Base-by-base conservation (phyloP, 2,329 filamentous ascomycete species). In the Gnomoniopsis sp. region DNA sequence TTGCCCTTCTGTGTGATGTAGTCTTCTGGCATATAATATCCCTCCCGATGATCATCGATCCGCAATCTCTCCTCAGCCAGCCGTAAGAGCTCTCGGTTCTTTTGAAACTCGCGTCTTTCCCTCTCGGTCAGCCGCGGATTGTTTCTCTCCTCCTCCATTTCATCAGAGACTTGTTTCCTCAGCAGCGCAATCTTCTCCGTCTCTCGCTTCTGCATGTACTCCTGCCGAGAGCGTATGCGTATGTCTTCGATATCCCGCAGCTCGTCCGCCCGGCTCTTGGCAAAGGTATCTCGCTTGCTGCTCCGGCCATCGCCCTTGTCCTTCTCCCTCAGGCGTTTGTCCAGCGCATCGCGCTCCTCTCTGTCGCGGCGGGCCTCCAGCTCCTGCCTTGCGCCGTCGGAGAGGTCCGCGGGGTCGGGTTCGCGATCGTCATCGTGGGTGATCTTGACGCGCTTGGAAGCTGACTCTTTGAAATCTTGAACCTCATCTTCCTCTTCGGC, bases 1-100 rank as follows among this genome's bases (percentile, higher is more conserved):
- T 96, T 95, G 22, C 91, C 92, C 74, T 93, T 93, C 70, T 96
- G 92, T 0, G 90, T 96, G 62, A 96, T 93, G 70, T 96, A 96
- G 71, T 97, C 92, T 64, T 97, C 93, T 0, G 93, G 95, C 77
- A 99, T 88, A 64, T 88, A 83, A 74, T 98, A 99, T 2, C 93
- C 93, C 75, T 97, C 93, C 21, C 88, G 84, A 71, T 96, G 87
- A 65, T 98, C 93, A 70, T 98, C 93, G 63, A 99, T 96, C 47
- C 85, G 84, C 57, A 93, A 77, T 22, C 93, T 83, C 71, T 96
- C 91, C 74, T 97, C 90, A 1, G 91, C 91, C 46, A 96, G 79
- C 38, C 88, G 82, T 46, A 96, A 75, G 26, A 93, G 80, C 72
- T 98, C 91, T 49, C 90, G 80, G 69, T 98, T 98, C 69, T 91